Evolutionary conservation across 176 grass and related monocot species (phyloP), one percentile per base, ranked within the genome.

Genomic region (Cenchrus americanus): DNA sequence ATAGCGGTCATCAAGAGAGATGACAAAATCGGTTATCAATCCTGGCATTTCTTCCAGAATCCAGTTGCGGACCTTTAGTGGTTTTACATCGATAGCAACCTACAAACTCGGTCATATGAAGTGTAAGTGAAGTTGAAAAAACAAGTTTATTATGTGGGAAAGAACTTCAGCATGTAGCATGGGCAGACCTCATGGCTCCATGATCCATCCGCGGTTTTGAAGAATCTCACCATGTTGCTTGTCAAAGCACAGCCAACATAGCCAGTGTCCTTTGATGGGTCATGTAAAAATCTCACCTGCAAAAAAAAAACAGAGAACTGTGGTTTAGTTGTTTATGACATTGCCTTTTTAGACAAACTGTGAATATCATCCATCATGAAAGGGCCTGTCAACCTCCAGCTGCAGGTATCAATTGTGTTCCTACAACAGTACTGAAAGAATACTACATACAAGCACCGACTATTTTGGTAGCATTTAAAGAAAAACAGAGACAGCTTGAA

Each of bases 211-310:
- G 72, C 55, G 8, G 89, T 90, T 73, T 95, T 92, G 91, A 98
- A 98, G 73, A 94, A 98, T 79, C 96, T 89, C 51, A 96, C 91
- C 93, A 98, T 90, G 81, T 94, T 96, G 89, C 96, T 89, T 78
- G 89, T 92, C 49, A 99, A 77, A 82, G 96, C 96, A 73, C 87
- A 88, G 1, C 93, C 89, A 44, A 99, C 96, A 89, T 88, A 99
- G 32, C 96, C 93, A 34, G 91, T 99, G 75, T 95, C 93, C 83
- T 92, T 99, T 66, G 93, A 94, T 82, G 96, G 96, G 26, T 99
- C 93, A 76, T 99, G 96, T 49, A 99, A 89, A 87, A 98, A 98
- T 66, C 96, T 93, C 80, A 92, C 89, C 96, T 99, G 84, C 27
- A 90, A 9, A 86, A 40, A 23, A 84, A 17, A 61, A 80, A 7